Percentiles rank a stretch among this genome's conserved stretches.
These are phyloP conservation scores for Fistulifera pelliculosa DNA, from an alignment of 108 stramenopile species.

Conservation along the genomic window DNA sequence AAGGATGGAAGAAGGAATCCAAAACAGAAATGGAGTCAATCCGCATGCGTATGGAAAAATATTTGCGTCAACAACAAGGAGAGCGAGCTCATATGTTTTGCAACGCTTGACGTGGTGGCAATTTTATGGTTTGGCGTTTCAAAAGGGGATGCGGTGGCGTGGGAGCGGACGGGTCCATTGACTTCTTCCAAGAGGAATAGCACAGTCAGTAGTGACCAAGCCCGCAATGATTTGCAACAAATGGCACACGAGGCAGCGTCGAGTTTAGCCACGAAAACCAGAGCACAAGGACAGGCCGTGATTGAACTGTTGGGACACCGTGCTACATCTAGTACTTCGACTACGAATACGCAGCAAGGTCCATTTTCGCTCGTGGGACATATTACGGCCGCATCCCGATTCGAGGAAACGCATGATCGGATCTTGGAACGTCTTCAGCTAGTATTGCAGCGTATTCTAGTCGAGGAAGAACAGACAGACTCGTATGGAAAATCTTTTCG, in stretches of 20 bases:
- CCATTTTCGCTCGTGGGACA: slow-evolving; percentile 43
- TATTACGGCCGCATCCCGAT: slow-evolving; percentile 45
- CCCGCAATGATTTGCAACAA: slow-evolving; percentile 14
- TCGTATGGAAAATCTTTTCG: slow-evolving; percentile 6
- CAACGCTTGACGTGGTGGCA: slow-evolving; percentile 14
- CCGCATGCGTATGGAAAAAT: slow-evolving; percentile 12
- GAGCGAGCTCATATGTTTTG: slow-evolving; percentile 21
- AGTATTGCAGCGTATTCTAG: slow-evolving; percentile 10
- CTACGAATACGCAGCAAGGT: no score
- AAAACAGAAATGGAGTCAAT: slow-evolving; percentile 27
- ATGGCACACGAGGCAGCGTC: slow-evolving; percentile 34
- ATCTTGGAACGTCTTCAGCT: slow-evolving; percentile 34
- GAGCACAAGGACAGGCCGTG: slow-evolving; percentile 63
- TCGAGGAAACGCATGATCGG: slow-evolving; percentile 46
- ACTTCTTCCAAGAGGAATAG: no score
- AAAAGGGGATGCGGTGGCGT: no score
- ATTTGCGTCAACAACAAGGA: slow-evolving; percentile 27
- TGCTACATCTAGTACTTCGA: slow-evolving; percentile 35
- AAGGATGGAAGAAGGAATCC: slow-evolving; percentile 63
- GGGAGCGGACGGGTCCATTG: no score
- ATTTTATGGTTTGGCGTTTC: slow-evolving; percentile 9
- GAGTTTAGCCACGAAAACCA: slow-evolving; percentile 41
- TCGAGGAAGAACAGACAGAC: slow-evolving; percentile 13
- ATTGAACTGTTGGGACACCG: slow-evolving; percentile 71
- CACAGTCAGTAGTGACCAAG: slow-evolving; percentile 5